phyloP scores from a whole-genome alignment of 1,284 basidiomycete species.

The Meira miltonrushii region DNA sequence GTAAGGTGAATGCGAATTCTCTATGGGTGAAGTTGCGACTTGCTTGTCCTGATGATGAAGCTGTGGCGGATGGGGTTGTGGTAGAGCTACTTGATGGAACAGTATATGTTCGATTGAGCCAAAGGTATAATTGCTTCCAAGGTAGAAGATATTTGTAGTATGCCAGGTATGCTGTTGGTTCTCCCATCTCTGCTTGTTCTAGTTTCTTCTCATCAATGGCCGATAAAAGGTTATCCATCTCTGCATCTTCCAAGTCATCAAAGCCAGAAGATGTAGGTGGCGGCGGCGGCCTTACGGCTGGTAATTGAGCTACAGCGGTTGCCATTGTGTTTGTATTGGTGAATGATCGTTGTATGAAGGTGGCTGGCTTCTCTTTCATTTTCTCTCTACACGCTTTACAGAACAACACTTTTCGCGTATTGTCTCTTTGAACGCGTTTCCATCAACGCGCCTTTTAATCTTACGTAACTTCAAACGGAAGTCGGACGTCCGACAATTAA shows the following conservation, averaged over 20 bases:
- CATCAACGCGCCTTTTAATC: no score
- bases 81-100: constrained; percentile 17
- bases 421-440: no score
- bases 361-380: no score
- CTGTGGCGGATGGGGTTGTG: not conserved
- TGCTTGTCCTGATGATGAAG: constrained; percentile 57
- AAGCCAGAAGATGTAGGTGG: constrained; percentile 35
- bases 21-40: constrained; percentile 59
- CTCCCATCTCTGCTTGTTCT: constrained; percentile 54
- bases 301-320: constrained; percentile 15
- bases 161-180: constrained; percentile 69
- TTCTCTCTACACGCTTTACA: no score
- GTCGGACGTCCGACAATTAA: no score
- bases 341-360: no score
- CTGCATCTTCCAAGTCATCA: constrained; percentile 20
- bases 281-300: constrained; percentile 33
- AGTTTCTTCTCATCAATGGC: constrained; percentile 40
- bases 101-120: constrained; percentile 80
- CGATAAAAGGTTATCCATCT: constrained; percentile 30
- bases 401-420: no score
- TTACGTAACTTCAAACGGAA: no score
- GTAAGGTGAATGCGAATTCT: constrained; percentile 94
- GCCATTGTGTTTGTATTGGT: not conserved
- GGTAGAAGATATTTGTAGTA: constrained; percentile 92
- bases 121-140: constrained; percentile 85